Conservation (phyloP, 805 yeast genomes). For the Cyberlindnera subsufficiens region DNA sequence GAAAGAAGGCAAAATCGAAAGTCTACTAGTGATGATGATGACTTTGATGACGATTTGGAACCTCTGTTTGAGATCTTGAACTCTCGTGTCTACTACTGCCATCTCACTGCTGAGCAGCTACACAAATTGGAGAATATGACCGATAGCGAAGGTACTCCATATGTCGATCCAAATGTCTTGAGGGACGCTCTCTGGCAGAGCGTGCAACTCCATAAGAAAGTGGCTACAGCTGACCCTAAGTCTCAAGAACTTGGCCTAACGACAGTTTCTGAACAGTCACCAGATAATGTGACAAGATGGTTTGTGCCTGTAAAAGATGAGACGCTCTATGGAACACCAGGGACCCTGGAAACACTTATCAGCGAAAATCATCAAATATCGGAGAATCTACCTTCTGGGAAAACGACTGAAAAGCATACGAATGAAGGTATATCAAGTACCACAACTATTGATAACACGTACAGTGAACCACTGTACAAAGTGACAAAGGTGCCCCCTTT, state of each 20-base stretch:
- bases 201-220: constrained; percentile 34
- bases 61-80: constrained; percentile 31
- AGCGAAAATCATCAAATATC: constrained; percentile 19
- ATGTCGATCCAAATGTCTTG: constrained; percentile 33
- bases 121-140: constrained; percentile 35
- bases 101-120: constrained; percentile 42
- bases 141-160: constrained; percentile 31
- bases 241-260: constrained; percentile 25
- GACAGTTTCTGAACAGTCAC: constrained; percentile 22
- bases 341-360: constrained; percentile 25
- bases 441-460: background rate
- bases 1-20: constrained; percentile 27
- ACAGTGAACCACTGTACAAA: constrained; percentile 17
- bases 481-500: constrained; percentile 48
- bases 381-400: constrained; percentile 15
- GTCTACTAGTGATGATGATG: background rate
- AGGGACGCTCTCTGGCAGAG: constrained; percentile 47
- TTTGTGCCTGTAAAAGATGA: constrained; percentile 42
- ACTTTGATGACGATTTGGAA: constrained; percentile 11
- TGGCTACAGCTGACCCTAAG: constrained; percentile 25
- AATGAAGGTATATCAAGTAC: background rate
- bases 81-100: constrained; percentile 39
- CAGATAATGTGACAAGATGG: constrained; percentile 28
- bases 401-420: constrained; percentile 15
- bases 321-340: constrained; percentile 40